phyloP scores from a whole-genome alignment of 208 protist species.

The Herpetomonas tarakana region DNA sequence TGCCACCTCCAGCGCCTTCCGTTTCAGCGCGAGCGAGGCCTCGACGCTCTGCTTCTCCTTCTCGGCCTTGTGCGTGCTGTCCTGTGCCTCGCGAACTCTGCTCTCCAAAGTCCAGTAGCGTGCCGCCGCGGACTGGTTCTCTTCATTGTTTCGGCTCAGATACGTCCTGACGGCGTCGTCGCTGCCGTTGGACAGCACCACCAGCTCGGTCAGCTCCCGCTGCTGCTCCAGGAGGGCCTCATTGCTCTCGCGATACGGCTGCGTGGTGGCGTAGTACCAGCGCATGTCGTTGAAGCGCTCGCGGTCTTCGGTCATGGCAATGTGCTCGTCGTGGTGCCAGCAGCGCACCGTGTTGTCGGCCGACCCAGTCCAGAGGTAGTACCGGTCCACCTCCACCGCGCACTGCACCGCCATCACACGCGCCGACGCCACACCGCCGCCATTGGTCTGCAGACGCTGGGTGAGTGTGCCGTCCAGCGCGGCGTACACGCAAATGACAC shows the following conservation, averaged over 20 bases:
- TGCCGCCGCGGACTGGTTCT: conserved; percentile 28
- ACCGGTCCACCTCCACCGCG: conserved; percentile 62
- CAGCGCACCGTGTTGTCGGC: conserved; percentile 72
- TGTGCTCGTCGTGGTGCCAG: conserved; percentile 87
- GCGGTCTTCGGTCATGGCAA: conserved; percentile 48
- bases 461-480: conserved; percentile 45
- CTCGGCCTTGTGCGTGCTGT: conserved; percentile 23
- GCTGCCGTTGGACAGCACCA: conserved; percentile 52
- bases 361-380: conserved; percentile 67
- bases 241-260: conserved; percentile 57
- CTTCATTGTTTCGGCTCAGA: conserved; percentile 21
- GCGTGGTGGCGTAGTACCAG: conserved; percentile 75
- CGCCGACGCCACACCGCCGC: conserved; percentile 11
- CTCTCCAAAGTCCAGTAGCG: conserved; percentile 35
- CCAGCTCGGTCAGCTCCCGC: conserved; percentile 55
- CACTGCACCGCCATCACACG: conserved; percentile 45
- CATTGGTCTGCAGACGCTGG: conserved; percentile 45
- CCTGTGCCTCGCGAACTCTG: conserved; percentile 30
- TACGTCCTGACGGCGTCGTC: conserved; percentile 41
- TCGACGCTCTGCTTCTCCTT: conserved; percentile 38
- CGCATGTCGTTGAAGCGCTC: conserved; percentile 79
- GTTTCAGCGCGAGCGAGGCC: conserved; percentile 24
- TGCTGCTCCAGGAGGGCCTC: conserved; percentile 62
- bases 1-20: conserved; percentile 32
- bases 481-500: conserved; percentile 52